These are phyloP conservation scores for Termitomyces heimii DNA, from an alignment of 768 basidiomycete species.

Conservation along the genomic window DNA sequence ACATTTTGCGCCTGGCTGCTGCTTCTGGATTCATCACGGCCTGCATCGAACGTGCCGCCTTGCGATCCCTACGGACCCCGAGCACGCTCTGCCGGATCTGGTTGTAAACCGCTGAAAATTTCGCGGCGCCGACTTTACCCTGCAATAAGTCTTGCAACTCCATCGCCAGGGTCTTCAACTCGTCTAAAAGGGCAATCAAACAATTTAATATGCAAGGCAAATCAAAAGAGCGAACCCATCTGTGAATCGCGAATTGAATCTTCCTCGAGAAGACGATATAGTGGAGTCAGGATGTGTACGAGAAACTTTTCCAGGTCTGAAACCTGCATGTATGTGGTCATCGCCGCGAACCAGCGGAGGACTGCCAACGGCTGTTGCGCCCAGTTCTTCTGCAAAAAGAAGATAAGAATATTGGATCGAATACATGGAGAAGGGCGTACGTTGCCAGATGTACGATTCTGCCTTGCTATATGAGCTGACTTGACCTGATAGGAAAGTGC, in stretches of 20 bases:
- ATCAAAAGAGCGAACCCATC: constrained; percentile 51
- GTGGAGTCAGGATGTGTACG: constrained; percentile 78
- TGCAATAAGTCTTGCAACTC: constrained; percentile 90
- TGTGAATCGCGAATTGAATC: constrained; percentile 73
- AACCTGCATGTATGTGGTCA: constrained; percentile 66
- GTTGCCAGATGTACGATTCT: constrained; percentile 41
- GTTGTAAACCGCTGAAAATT: constrained; percentile 76
- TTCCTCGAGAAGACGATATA: constrained; percentile 85
- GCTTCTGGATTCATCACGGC: constrained; percentile 67
- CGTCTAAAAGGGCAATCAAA: constrained; percentile 41
- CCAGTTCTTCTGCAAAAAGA: constrained; percentile 63
- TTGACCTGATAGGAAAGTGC: constrained; percentile 85
- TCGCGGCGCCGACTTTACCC: constrained; percentile 79
- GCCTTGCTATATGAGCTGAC: constrained; percentile 66
- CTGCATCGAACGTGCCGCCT: constrained; percentile 53
- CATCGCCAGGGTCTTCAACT: constrained; percentile 70
- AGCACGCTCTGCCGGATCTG: constrained; percentile 69
- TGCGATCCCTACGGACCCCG: constrained; percentile 65
- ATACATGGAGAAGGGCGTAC: constrained; percentile 28
- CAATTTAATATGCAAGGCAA: not conserved
- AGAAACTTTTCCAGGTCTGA: constrained; percentile 60
- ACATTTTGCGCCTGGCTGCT: constrained; percentile 69
- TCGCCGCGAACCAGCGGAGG: constrained; percentile 92
- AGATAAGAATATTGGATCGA: constrained; percentile 1
- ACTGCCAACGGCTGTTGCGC: constrained; percentile 72